Evolutionary conservation across 306 rosid genomes (phyloP).

Genomic region (Lathyrus tuberosus): DNA sequence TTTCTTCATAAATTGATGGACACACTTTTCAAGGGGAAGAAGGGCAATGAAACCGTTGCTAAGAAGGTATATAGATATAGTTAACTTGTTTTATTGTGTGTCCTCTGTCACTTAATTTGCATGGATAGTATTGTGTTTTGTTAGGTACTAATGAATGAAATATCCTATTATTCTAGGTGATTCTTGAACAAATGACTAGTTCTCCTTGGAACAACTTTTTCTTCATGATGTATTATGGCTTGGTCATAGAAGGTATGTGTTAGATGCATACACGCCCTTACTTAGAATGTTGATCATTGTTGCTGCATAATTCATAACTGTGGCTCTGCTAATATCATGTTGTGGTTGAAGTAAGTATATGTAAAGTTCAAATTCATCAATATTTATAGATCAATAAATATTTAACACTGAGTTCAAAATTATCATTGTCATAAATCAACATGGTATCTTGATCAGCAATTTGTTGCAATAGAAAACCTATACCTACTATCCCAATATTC

Average conservation of each 20-base stretch:
- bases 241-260: conserved; percentile 82
- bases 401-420: background rate
- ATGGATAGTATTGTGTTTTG: conserved; percentile 1
- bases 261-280: too few species aligned
- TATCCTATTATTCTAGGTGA: conserved; percentile 56
- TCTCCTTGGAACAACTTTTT: conserved; percentile 91
- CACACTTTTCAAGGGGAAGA: conserved; percentile 72
- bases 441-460: background rate
- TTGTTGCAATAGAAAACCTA: conserved; percentile 4
- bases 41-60: conserved; percentile 70
- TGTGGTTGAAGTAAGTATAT: conserved; percentile 13
- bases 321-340: conserved; percentile 8
- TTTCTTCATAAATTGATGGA: conserved; percentile 91
- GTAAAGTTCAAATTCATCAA: conserved; percentile 10
- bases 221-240: conserved; percentile 88
- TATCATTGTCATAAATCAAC: background rate
- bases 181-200: conserved; percentile 79
- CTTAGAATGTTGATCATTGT: background rate
- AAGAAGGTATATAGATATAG: conserved; percentile 59
- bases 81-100: conserved; percentile 21
- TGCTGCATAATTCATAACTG: conserved; percentile 19
- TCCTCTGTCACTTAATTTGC: conserved; percentile 10
- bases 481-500: background rate
- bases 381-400: conserved; percentile 5
- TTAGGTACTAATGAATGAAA: conserved; percentile 42